Evolutionary conservation across 225 moss, liverwort and hornwort species (phyloP), one percentile per base, ranked within the genome.

Genomic region (Pseudisothecium myosuroides): DNA sequence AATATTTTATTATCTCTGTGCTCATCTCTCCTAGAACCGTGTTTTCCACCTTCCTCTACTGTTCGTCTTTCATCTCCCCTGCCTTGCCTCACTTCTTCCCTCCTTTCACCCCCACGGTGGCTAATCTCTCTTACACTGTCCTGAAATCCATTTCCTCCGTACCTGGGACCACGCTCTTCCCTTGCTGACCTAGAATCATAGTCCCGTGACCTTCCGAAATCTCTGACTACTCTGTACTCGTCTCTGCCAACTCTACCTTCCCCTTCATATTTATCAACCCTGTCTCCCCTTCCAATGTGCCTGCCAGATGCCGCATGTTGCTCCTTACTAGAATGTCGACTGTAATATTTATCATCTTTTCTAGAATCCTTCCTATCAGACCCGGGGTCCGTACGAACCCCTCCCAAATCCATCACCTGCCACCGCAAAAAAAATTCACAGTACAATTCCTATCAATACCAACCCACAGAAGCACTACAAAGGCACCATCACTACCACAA

Each of bases 341-440:
- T 93, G 52, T 92, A 91, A 77, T 91, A 91, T 77, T 92, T 89
- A 68, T 94, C 92, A 50, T 95, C 97, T 74, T 92, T 95, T 22
- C 87, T 89, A 43, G 92, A 93, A 72, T 95, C 96, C 90, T 92
- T 95, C 86, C 92, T 89, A 43, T 89, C 92, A 80, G 59, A 69
- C n/a, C 31, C 90, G 59, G 77, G 90, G 84, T 92, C 95, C 41
- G 59, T 37, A 86, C 84, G 88, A 84, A 60, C 85, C 89, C 91
- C 92, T 91, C 69, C 93, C 4, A 89, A 85, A 87, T 93, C 95
- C 94, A 90, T 93, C 86, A 90, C 85, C 92, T 93, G 89, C 81
- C 67, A 91, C 80, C 31, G n/a, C n/a, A 76, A 71, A 73, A 58
- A 29, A 68, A 32, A 41, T 66, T 52, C 43, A 61, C 75, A 21